Conservation (phyloP, 2,329 filamentous ascomycete genomes). For the Xylariaceae sp. region DNA sequence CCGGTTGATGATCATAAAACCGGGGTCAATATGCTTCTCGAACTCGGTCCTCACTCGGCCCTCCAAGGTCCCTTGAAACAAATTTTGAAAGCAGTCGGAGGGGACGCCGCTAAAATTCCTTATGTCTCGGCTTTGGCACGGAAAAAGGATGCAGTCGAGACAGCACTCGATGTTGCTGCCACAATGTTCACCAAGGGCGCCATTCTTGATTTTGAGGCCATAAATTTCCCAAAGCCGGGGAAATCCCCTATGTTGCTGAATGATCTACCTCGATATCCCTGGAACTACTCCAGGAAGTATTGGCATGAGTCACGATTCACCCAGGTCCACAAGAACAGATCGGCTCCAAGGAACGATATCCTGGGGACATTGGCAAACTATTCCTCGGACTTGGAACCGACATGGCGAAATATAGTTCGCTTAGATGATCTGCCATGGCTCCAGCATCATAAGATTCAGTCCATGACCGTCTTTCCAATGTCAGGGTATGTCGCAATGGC, state of each 20-base stretch:
- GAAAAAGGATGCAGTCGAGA: conserved; percentile 56
- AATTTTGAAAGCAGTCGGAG: conserved; percentile 53
- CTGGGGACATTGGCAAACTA: conserved; percentile 54
- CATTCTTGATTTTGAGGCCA: conserved; percentile 50
- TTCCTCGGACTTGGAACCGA: conserved; percentile 53
- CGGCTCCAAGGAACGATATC: conserved; percentile 52
- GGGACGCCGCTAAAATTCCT: conserved; percentile 49
- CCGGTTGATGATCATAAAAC: conserved; percentile 46
- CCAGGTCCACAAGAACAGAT: conserved; percentile 50
- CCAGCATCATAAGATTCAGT: conserved; percentile 64
- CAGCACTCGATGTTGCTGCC: conserved; percentile 52
- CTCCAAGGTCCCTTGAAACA: conserved; percentile 59
- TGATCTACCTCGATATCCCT: conserved; percentile 56
- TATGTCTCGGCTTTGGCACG: conserved; percentile 58
- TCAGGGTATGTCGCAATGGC: conserved; percentile 61
- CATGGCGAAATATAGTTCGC: conserved; percentile 56
- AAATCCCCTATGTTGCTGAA: conserved; percentile 47
- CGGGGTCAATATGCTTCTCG: conserved; percentile 53
- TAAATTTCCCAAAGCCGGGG: conserved; percentile 53
- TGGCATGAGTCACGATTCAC: conserved; percentile 57
- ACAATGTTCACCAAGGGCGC: conserved; percentile 55
- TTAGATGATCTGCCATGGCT: conserved; percentile 62
- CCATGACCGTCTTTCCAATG: conserved; percentile 61
- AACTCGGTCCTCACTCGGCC: conserved; percentile 58
- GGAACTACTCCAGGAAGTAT: conserved; percentile 54